Conservation (phyloP, 1,139 yeast genomes). For the Saccharomyces hybrid region DNA sequence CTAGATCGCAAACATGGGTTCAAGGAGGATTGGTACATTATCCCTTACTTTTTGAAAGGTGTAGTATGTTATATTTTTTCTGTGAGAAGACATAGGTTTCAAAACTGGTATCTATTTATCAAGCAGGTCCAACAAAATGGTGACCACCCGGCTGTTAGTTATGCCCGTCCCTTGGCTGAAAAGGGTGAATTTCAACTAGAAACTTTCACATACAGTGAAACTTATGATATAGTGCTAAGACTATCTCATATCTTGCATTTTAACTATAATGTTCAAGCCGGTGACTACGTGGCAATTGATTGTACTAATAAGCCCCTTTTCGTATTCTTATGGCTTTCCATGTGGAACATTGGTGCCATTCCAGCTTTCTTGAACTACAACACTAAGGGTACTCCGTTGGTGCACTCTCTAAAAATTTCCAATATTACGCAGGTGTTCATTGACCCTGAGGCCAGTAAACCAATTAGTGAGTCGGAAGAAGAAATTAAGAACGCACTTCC, state of each 20-base stretch:
- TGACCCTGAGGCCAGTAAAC: slow-evolving; percentile 59
- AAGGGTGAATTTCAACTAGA: slow-evolving; percentile 54
- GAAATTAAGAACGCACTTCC: slow-evolving; percentile 38
- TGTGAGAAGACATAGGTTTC: slow-evolving; percentile 41
- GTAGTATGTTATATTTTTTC: slow-evolving; percentile 40
- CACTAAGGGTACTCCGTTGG: slow-evolving; percentile 61
- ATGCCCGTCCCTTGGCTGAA: slow-evolving; percentile 46
- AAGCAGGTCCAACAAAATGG: slow-evolving; percentile 43
- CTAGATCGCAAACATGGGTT: slow-evolving; percentile 48
- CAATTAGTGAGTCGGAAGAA: slow-evolving; percentile 47
- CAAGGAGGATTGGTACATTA: slow-evolving; percentile 46
- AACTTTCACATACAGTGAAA: slow-evolving; percentile 56
- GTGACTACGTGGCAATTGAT: slow-evolving; percentile 68
- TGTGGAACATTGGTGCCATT: slow-evolving; percentile 86
- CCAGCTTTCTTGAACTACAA: slow-evolving; percentile 87
- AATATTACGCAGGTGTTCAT: slow-evolving; percentile 58
- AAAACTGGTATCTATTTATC: slow-evolving; percentile 63
- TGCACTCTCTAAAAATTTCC: slow-evolving; percentile 72
- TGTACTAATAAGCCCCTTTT: slow-evolving; percentile 81
- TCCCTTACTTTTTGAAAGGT: slow-evolving; percentile 37
- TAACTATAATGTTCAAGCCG: slow-evolving; percentile 56
- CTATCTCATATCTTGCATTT: slow-evolving; percentile 56
- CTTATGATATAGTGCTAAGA: slow-evolving; percentile 56
- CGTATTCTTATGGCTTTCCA: slow-evolving; percentile 69
- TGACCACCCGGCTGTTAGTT: slow-evolving; percentile 49